These are phyloP conservation scores for Aspergillus caelatus DNA, from an alignment of 2,329 filamentous ascomycete genomes.

Conservation along the genomic window DNA sequence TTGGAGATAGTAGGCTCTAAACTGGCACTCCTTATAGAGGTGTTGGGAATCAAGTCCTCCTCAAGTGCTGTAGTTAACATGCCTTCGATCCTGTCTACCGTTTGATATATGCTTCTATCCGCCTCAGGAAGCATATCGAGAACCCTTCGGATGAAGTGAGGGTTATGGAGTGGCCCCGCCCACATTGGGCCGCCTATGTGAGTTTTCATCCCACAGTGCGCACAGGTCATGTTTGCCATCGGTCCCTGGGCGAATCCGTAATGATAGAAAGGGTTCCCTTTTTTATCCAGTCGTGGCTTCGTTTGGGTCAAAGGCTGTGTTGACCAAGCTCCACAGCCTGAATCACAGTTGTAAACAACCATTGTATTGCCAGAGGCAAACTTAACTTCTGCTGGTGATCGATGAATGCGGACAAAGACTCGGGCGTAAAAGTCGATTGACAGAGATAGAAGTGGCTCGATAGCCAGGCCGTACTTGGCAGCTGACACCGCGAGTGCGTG, in stretches of 20 bases:
- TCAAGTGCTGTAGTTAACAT: conserved; percentile 90
- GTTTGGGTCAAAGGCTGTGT: conserved; percentile 77
- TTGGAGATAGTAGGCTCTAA: conserved; percentile 15
- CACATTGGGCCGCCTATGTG: conserved; percentile 96
- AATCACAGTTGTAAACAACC: conserved; percentile 87
- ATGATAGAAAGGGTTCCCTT: conserved; percentile 73
- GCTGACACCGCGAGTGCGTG: conserved; percentile 79
- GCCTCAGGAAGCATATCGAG: conserved; percentile 70
- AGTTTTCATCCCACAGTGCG: conserved; percentile 83
- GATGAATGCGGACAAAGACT: conserved; percentile 80
- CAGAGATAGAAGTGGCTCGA: conserved; percentile 88
- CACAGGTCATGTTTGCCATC: conserved; percentile 66
- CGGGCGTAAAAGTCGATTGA: conserved; percentile 96
- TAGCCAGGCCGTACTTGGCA: conserved; percentile 80
- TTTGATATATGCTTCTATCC: conserved; percentile 73
- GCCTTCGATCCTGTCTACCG: conserved; percentile 78
- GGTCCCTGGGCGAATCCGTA: conserved; percentile 75
- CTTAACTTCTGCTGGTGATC: conserved; percentile 83
- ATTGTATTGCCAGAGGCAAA: conserved; percentile 89
- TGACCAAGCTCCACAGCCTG: conserved; percentile 88
- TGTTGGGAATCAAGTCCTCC: conserved; percentile 56
- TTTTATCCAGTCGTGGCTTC: conserved; percentile 68
- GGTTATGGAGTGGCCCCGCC: conserved; percentile 82
- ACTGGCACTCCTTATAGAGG: conserved; percentile 14
- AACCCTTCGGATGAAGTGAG: conserved; percentile 77